phyloP scores from a whole-genome alignment of 129 eudicot species.

The Kitagawia praeruptora region DNA sequence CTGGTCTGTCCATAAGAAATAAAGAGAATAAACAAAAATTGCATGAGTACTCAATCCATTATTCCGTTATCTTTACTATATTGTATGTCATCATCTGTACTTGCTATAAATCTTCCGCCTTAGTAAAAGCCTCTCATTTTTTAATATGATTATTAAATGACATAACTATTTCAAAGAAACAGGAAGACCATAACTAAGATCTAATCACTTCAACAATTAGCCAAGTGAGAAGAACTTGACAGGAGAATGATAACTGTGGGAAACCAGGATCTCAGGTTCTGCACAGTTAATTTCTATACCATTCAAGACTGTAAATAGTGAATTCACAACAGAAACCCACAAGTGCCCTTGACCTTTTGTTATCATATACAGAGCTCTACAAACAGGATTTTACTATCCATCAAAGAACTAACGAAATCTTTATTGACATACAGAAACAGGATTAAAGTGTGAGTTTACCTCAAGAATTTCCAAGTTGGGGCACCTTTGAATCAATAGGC shows the following conservation, averaged over 20 bases:
- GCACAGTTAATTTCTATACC: background rate
- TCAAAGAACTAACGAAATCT: background rate
- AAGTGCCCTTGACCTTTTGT: background rate
- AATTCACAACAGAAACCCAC: background rate
- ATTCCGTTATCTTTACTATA: background rate
- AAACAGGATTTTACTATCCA: background rate
- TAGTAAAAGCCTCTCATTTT: background rate
- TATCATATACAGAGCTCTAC: background rate
- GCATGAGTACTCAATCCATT: background rate
- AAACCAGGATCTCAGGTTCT: background rate
- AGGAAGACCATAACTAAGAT: background rate
- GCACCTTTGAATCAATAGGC: slow-evolving; percentile 51
- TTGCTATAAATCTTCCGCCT: background rate
- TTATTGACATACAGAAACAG: background rate
- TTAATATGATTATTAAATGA: background rate
- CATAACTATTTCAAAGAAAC: background rate
- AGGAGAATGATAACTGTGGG: background rate
- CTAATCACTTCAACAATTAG: background rate
- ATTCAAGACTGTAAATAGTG: background rate
- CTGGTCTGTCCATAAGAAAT: slow-evolving; percentile 47
- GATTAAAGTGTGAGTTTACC: slow-evolving; percentile 33
- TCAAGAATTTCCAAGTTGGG: slow-evolving; percentile 82
- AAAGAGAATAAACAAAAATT: background rate
- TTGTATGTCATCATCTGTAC: background rate
- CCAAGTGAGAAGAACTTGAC: background rate